Base-by-base conservation (phyloP, 257 asterid species). In the Solanum rostratum region DNA sequence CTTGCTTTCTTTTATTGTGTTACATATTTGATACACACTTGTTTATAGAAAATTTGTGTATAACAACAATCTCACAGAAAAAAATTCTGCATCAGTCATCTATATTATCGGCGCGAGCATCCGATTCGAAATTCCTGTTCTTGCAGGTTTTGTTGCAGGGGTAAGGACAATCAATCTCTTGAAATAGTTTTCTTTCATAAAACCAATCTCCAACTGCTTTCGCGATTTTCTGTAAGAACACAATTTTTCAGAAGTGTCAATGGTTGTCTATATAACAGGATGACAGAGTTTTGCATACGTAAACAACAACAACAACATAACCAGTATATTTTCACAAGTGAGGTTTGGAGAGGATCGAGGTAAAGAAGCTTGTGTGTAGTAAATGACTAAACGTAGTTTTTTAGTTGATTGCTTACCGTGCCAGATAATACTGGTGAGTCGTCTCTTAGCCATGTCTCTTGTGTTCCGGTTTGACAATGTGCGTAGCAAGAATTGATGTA, bases 201-300 rank as follows among this genome's bases (percentile, higher is more conserved):
- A 74, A 94, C 99, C 99, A 95, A 82, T 95, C 99, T 79, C 97
- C 98, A n/a, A 92, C 94, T 63, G 97, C 97, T 86, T 91, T 86
- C 7, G 96, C 98, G 83, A 95, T 93, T 33, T 95, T 89, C 98
- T 95, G 94, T 86, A 68, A 30, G 22, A 87, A 5, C 62, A 69
- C 15, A 9, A 16, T 54, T 8, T 50, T 68, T 52, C 27, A 41
- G 43, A 27, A 52, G 81, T 57, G 81, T 83, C 14, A 83, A 30
- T 39, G 16, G 71, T 59, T 45, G 37, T 15, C 37, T 33, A 29
- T 33, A 29, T 19, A 41, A 62, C 65, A 33, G 33, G 2, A 63
- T 24, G 69, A 24, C 2, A 24, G 4, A 57, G n/a, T 22, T 22
- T n/a, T 59, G 33, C 10, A 11, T 59, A 59, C 2, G 14, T 33